A percentile compares a stretch with the other conserved stretches of the same genome.
Conservation (phyloP, 2,329 filamentous ascomycete species). For the Fusarium secorum region DNA sequence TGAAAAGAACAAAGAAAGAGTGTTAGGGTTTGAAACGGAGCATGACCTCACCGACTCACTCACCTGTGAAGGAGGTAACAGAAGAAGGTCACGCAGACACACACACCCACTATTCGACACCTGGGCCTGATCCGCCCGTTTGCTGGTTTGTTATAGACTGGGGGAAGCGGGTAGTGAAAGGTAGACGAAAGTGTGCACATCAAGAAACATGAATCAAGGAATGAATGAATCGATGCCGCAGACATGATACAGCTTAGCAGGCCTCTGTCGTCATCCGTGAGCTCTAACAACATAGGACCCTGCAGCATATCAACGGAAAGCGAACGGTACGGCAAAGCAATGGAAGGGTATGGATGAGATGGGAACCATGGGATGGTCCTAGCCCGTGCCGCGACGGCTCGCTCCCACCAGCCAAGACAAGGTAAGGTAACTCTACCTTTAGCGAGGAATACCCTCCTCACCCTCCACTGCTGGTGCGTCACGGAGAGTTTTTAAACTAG, state of each 20-base stretch:
- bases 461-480: slow-evolving; percentile 14
- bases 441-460: slow-evolving; percentile 15
- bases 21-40: slow-evolving; percentile 2
- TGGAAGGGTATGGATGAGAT: slow-evolving; percentile 2
- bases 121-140: slow-evolving; percentile 2
- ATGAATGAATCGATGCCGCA: slow-evolving; percentile 1
- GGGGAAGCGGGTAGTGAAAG: neutral
- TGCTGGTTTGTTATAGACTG: neutral
- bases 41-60: slow-evolving; percentile 29
- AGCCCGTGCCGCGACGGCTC: slow-evolving; percentile 30
- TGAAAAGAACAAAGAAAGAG: slow-evolving; percentile 10
- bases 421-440: neutral
- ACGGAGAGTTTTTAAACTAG: slow-evolving; percentile 22
- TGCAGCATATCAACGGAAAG: slow-evolving; percentile 32
- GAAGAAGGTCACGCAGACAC: slow-evolving; percentile 8
- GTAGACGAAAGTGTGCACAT: neutral
- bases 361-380: slow-evolving; percentile 21
- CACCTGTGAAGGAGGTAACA: slow-evolving; percentile 15
- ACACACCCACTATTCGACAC: neutral
- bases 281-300: slow-evolving; percentile 15
- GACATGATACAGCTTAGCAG: neutral
- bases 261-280: slow-evolving; percentile 8
- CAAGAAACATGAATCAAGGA: neutral
- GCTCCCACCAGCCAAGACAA: slow-evolving; percentile 20
- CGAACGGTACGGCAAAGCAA: slow-evolving; percentile 12